Conservation (phyloP, 108 stramenopile species). For the Mediolabrus comicus region DNA sequence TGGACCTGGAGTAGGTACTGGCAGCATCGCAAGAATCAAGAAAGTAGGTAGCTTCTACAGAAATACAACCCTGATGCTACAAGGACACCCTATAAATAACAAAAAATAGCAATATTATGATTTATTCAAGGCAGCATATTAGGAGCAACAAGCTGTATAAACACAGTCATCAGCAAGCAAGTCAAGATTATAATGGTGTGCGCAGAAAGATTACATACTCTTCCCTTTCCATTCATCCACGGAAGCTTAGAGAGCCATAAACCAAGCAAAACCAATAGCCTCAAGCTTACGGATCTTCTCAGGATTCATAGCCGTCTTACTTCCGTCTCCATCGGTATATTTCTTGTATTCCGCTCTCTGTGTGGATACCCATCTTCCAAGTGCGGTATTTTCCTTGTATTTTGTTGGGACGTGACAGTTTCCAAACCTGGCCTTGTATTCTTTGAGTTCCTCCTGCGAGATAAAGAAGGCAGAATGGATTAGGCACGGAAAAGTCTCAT, state of each 20-base stretch:
- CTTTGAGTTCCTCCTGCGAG: slow-evolving; percentile 20
- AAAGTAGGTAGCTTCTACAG: too few species aligned
- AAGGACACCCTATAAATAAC: too few species aligned
- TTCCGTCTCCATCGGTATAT: slow-evolving; percentile 29
- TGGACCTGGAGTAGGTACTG: too few species aligned
- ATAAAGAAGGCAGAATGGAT: not conserved
- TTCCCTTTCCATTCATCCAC: too few species aligned
- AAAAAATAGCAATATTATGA: not conserved
- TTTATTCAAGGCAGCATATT: slow-evolving; percentile 2
- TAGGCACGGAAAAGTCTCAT: not conserved
- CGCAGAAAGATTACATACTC: not conserved
- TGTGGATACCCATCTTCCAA: slow-evolving; percentile 54
- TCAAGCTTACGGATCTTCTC: slow-evolving; percentile 40
- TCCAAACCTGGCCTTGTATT: slow-evolving; percentile 26
- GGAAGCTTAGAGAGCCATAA: slow-evolving; percentile 29
- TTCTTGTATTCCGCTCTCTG: slow-evolving; percentile 50
- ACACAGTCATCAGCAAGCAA: not conserved
- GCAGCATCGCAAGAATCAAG: too few species aligned
- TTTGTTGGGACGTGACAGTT: slow-evolving; percentile 45
- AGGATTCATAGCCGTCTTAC: slow-evolving; percentile 33
- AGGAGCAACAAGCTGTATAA: not conserved
- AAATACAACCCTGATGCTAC: too few species aligned
- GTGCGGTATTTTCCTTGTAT: slow-evolving; percentile 40
- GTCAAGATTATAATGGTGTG: not conserved
- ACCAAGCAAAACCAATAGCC: slow-evolving; percentile 13